Evolutionary conservation across 2,329 filamentous ascomycete species (phyloP), one percentile per base, ranked within the genome.

Genomic region (Xylariaceae sp.): DNA sequence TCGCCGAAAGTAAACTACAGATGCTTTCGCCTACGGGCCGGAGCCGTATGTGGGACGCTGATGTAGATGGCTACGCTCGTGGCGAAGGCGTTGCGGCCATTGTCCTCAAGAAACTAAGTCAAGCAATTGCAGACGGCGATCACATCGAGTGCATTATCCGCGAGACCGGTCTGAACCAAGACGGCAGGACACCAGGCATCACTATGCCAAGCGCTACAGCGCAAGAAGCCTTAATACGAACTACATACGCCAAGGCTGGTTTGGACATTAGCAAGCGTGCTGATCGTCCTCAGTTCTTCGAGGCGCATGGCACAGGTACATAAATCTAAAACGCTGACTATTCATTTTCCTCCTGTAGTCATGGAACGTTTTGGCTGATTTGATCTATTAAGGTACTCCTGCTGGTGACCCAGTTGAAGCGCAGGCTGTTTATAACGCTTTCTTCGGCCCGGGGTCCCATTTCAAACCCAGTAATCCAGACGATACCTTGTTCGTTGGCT

Each of bases 71-170:
- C 3, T 62, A 62, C 21, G 60, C 53, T 13, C 56, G 60, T 8
- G 60, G 56, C 1, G 58, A 62, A 19, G 60, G 58, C 10, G 26
- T 60, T 13, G 58, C 45, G 0, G 32, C 45, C 3, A 51, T 80
- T 0, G 60, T 79, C 0, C 54, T 81, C 4, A 80, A 80, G 53
- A 63, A 56, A 1, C 63, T 79, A 9, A 67, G 57, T 21, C 56
- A 67, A 2, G 78, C 78, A 0, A 50, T 79, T 3, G 62, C 3
- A 29, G 47, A 62, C 53, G 57, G 61, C 40, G 55, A 64, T 36
- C 43, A 57, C n/a, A 61, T 62, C 22, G 56, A 61, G 6, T 57
- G 47, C 18, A 45, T 55, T 18, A 34, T 55, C 16, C 37, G 53
- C 2, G 53, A 47, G 15, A 55, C 60, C 0, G 59, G 53, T 0